Evolutionary conservation across 768 basidiomycete genomes (phyloP).

Genomic region (Porphyrellus cyaneotinctus): DNA sequence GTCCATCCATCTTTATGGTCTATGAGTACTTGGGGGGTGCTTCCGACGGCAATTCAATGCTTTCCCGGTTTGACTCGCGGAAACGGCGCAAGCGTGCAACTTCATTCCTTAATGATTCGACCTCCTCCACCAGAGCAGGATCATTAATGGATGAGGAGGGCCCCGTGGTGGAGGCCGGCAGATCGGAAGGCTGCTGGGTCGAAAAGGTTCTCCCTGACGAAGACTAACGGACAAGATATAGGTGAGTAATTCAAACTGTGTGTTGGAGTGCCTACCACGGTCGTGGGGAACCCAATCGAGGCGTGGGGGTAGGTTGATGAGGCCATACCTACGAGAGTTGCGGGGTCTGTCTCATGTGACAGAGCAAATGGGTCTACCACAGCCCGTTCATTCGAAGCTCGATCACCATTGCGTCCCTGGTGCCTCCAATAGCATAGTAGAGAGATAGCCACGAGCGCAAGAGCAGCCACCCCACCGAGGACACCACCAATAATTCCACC

Average conservation of each 20-base stretch:
- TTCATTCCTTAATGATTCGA: not conserved
- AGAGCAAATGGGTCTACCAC: constrained; percentile 3
- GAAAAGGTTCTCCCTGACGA: not conserved
- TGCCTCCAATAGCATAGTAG: constrained; percentile 5
- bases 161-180: not conserved
- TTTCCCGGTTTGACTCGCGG: not conserved
- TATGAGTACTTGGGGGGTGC: too few relatives aligned
- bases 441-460: not conserved
- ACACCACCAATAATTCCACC: constrained; percentile 6
- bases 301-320: too few relatives aligned
- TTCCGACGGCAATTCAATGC: not conserved
- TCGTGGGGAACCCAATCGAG: not conserved
- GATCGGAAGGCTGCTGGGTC: not conserved
- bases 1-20: too few relatives aligned
- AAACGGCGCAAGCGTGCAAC: not conserved
- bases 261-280: not conserved
- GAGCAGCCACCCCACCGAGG: not conserved
- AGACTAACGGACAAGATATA: too few relatives aligned
- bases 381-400: not conserved
- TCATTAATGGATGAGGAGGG: not conserved
- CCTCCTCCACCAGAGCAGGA: not conserved
- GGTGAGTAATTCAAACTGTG: not conserved
- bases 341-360: not conserved
- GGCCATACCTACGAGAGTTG: not conserved
- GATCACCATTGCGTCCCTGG: not conserved